A percentile compares a stretch with the other conserved stretches of the same genome.
These are phyloP conservation scores for Hypoxylon sp. DNA, from an alignment of 2,329 filamentous ascomycete species.

Conservation along the genomic window DNA sequence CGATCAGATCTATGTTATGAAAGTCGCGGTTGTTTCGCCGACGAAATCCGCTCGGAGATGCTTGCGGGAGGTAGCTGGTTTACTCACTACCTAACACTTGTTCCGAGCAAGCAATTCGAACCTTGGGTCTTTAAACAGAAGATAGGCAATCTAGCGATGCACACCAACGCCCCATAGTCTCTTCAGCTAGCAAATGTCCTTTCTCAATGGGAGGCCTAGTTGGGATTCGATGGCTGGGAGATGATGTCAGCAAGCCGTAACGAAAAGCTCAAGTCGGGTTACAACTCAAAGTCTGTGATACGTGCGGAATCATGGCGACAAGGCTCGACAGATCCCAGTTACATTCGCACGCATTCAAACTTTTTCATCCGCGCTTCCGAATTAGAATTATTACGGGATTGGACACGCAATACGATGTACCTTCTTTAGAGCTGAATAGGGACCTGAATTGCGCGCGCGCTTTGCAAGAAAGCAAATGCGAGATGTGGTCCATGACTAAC, in stretches of 20 bases:
- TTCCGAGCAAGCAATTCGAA: conserved; percentile 8
- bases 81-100: conserved; percentile 4
- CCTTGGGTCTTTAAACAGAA: conserved; percentile 1
- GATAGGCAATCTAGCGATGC: conserved; percentile 4
- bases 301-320: conserved; percentile 26
- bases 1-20: conserved; percentile 31
- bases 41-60: conserved; percentile 16
- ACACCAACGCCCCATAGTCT: conserved; percentile 19
- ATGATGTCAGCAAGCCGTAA: conserved; percentile 39
- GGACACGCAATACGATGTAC: conserved; percentile 34
- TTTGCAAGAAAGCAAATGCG: conserved; percentile 42
- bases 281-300: conserved; percentile 34
- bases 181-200: conserved; percentile 10
- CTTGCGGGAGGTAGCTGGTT: conserved; percentile 9
- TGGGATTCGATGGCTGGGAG: conserved; percentile 28
- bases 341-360: conserved; percentile 21
- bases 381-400: conserved; percentile 26
- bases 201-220: conserved; percentile 39
- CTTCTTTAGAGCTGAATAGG: conserved; percentile 36
- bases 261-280: conserved; percentile 28
- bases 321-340: conserved; percentile 21
- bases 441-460: conserved; percentile 41
- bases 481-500: conserved; percentile 43
- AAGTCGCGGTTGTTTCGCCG: conserved; percentile 15
- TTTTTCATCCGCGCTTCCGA: conserved; percentile 35